Conservation (phyloP, 768 basidiomycete species). For the Mycena rebaudengoi region DNA sequence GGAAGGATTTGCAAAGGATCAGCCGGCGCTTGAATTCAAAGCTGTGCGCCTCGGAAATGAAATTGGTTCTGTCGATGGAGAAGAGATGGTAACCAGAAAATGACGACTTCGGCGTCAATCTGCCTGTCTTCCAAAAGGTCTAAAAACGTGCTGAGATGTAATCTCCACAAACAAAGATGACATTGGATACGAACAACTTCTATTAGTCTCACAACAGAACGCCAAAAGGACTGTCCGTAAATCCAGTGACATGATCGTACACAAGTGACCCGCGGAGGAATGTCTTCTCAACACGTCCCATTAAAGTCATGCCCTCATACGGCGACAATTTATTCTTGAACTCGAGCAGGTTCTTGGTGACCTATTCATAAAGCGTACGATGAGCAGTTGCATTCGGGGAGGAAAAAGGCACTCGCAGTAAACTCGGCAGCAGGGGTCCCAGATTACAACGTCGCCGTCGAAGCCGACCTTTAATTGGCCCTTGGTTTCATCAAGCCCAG, state of each 20-base stretch:
- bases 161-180: too few relatives aligned
- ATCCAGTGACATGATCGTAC: slow-evolving; percentile 55
- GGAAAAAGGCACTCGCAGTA: slow-evolving; percentile 43
- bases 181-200: background rate
- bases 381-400: slow-evolving; percentile 41
- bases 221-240: slow-evolving; percentile 18
- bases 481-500: slow-evolving; percentile 73
- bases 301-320: slow-evolving; percentile 78
- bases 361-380: slow-evolving; percentile 50
- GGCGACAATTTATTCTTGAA: slow-evolving; percentile 97
- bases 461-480: slow-evolving; percentile 77
- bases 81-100: background rate
- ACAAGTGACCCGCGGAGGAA: slow-evolving; percentile 80
- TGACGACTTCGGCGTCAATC: background rate
- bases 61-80: too few relatives aligned
- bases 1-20: too few relatives aligned
- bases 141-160: too few relatives aligned
- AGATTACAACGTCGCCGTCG: slow-evolving; percentile 90
- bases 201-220: slow-evolving; percentile 13
- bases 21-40: too few relatives aligned
- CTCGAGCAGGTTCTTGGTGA: slow-evolving; percentile 72
- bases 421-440: slow-evolving; percentile 71
- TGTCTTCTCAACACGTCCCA: slow-evolving; percentile 78
- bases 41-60: too few relatives aligned
- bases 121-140: too few relatives aligned